Evolutionary conservation across 345 rosid species (phyloP), one percentile per base, ranked within the genome.

Genomic region (Euphorbia pulcherrima): DNA sequence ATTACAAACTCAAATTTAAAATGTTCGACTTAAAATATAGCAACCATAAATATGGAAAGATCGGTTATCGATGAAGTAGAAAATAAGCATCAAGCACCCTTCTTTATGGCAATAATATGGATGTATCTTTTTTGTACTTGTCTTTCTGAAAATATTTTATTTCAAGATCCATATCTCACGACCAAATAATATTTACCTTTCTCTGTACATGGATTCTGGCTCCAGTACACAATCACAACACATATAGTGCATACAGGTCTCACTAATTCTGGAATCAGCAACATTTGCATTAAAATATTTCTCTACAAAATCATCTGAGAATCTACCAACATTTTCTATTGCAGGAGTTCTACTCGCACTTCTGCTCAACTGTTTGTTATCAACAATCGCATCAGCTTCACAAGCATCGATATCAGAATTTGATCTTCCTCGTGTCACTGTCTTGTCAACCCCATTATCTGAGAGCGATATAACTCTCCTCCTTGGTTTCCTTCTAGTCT

Each of bases 171-270:
- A 72, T 28, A 44, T 60, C 27, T 51, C 20, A 5, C 6, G 50
- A 57, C 39, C 37, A 69, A 47, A 68, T 1, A 4, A 50, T 56
- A 55, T 62, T 78, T 75, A 90, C 98, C 82, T 85, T 77, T 83
- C 89, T 63, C 63, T 68, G 72, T 75, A 78, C 47, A 76, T 76
- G 70, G 87, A 80, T 67, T 83, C 89, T 67, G 83, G 86, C 79
- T 82, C 92, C 48, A 88, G 81, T 64, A 88, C 74, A 47, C 96
- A 87, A 74, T 78, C 85, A 81, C 97, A 92, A 62, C 73, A 63
- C 72, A 87, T 60, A 76, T 77, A 86, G 46, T 68, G 82, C 58
- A 70, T 71, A 75, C 96, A 84, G 70, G 83, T 85, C 80, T 90
- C 97, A 46, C 78, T 74, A 76, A 72, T 60, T 75, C 79, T 75